Base-by-base conservation (phyloP, 768 basidiomycete species). In the Rhizopogon vinicolor region DNA sequence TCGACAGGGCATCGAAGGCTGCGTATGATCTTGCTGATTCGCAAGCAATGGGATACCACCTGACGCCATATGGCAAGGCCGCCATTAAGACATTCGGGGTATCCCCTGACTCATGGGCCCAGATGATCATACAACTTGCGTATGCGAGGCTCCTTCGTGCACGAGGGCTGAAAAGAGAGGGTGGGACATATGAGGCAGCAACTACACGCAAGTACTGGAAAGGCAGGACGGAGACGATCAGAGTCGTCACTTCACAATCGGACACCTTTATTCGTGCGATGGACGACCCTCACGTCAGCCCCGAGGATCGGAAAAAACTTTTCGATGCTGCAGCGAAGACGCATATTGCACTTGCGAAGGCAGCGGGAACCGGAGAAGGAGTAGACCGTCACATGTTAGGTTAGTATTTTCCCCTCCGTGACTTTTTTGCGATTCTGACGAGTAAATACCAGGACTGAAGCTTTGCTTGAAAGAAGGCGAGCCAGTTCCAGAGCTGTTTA, bases 21-120 rank as follows among this genome's bases (percentile, higher is more conserved):
- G 81, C 86, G 16, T 60, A 71, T 6, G 79, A 78, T 42, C 82
- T 93, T 49, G 75, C 85, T 41, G 75, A 80, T 40, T 76, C 79
- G 28, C 91, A 93, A 62, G 75, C 76, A 53, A 72, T 93, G 57
- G 74, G 75, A 19, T 85, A 84, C 70, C 68, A 80, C 56, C 74
- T 81, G 41, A 92, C 91, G 1, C 68, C 74, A 1, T 98, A 95
- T 62, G 95, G 95, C 35, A 96, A 94, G 71, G 80, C 81, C 43
- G 80, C 82, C 16, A 91, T 96, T 74, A 97, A 96, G 77, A 72
- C 78, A 13, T 92, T 91, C 62, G 85, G 89, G 35, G 84, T 89
- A n/a, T 91, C 92, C 41, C 95, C 95, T 3, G 95, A 98, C 65
- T 89, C 89, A 28, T 97, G 93, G 93, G 86, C 90, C 44, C 95